These are phyloP conservation scores for Globisporangium cederbergense DNA, from an alignment of 352 stramenopile species.

Conservation along the genomic window DNA sequence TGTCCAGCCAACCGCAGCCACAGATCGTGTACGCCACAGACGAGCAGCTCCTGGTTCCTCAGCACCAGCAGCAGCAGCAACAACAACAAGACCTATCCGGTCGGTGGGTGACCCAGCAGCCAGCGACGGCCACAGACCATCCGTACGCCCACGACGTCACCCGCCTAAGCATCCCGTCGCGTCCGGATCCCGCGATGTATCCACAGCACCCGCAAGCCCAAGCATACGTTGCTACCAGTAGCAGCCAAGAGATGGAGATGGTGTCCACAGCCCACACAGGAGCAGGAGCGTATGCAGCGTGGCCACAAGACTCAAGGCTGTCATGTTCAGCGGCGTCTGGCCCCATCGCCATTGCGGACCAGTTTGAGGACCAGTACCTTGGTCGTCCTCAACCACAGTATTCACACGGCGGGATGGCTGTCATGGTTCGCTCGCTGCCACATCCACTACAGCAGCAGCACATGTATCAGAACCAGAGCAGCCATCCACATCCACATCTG, in stretches of 20 bases:
- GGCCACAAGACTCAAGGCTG: slow-evolving; percentile 4
- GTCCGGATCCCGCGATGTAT: slow-evolving; percentile 4
- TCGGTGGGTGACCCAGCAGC: not conserved
- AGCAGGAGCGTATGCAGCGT: not conserved
- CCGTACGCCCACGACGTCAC: slow-evolving; percentile 6
- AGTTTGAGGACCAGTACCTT: slow-evolving; percentile 9
- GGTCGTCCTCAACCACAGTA: not conserved
- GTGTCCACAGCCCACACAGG: not conserved
- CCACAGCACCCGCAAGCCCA: not conserved
- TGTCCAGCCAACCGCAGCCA: slow-evolving; percentile 6
- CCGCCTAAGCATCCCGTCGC: slow-evolving; percentile 5
- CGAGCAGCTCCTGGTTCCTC: not conserved
- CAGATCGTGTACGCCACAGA: not conserved
- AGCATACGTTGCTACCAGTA: not conserved
- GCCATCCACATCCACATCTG: slow-evolving; percentile 10
- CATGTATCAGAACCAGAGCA: not conserved
- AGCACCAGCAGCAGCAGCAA: not conserved
- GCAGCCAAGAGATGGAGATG: slow-evolving; percentile 2
- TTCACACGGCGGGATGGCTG: slow-evolving; percentile 8
- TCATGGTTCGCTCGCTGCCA: not conserved
- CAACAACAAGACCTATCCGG: not conserved
- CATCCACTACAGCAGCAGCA: not conserved
- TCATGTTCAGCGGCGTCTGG: not conserved
- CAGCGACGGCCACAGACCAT: not conserved
- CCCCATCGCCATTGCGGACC: not conserved